Base-by-base conservation (phyloP, 306 rosid species). In the Vicia villosa region DNA sequence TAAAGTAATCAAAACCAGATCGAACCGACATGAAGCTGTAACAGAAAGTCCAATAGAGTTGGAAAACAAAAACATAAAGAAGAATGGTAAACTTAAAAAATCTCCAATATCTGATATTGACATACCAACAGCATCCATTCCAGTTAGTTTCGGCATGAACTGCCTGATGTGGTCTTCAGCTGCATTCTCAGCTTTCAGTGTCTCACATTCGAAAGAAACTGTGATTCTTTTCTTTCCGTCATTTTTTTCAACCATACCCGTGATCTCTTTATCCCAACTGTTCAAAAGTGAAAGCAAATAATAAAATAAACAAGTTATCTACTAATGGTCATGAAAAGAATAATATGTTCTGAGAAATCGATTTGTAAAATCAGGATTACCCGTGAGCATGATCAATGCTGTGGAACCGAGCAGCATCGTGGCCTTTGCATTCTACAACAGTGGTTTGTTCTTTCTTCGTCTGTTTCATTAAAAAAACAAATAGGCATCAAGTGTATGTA, bases 111-210 rank as follows among this genome's bases (percentile, higher is more conserved):
- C 10, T 30, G 19, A 70, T 85, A 68, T 83, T 56, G 28, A 79
- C 94, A 65, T 88, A 91, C 97, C 97, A 62, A 94, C 87, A 70
- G 97, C 99, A 82, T 94, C 94, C 43, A 88, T 80, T 37, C 97
- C 97, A 3, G 88, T 85, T 78, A 91, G 77, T 73, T 94, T 94
- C 55, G 99, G 97, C 91, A 94, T 67, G 82, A 87, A 94, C 69
- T 87, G 83, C 56, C 45, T 86, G 81, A 91, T 86, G 79, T 91
- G 99, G 21, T 91, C 99, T 86, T 94, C 95, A 19, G 97, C 97
- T 40, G 94, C 96, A 67, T 80, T 54, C 5, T 94, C 96, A 12
- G 99, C 85, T 84, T 52, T 94, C 78, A 94, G 81, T 20, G 92
- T 94, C 73, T 85, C 59, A 2, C 59, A 52, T 59, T 83, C 88